Conservation (phyloP, 352 stramenopile genomes). For the Globisporangium nodosum region DNA sequence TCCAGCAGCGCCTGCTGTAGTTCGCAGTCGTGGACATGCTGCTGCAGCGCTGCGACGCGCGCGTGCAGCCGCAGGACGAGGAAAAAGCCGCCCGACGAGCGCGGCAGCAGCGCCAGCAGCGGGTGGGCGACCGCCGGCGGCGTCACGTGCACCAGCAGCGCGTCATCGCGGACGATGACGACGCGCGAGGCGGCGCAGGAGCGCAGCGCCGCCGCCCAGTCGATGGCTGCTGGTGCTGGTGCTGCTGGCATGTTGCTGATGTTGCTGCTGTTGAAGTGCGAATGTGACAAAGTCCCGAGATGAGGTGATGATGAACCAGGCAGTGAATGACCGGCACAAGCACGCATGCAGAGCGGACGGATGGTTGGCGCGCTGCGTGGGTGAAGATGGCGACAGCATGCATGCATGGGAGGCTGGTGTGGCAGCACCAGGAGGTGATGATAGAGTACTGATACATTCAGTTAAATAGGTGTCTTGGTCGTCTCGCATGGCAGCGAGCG, state of each 20-base stretch:
- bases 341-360: too few species aligned
- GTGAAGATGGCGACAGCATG: too few species aligned
- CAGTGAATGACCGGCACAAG: too few species aligned
- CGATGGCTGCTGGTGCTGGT: neutral
- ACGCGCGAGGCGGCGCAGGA: neutral
- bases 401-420: too few species aligned
- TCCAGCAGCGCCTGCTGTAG: conserved; percentile 1
- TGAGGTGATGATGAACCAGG: too few species aligned
- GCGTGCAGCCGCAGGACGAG: conserved; percentile 9
- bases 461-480: too few species aligned
- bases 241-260: neutral
- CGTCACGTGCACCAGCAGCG: conserved; percentile 12
- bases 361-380: too few species aligned
- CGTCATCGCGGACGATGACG: conserved; percentile 3
- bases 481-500: too few species aligned
- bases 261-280: too few species aligned
- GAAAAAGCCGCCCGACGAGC: conserved; percentile 6
- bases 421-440: too few species aligned
- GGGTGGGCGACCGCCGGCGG: conserved; percentile 9
- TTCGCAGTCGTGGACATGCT: neutral
- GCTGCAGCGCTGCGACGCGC: conserved; percentile 2
- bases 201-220: conserved; percentile 9
- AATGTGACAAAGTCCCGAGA: too few species aligned
- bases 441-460: too few species aligned
- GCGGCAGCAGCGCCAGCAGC: conserved; percentile 12